Evolutionary conservation across 176 grass and related monocot genomes (phyloP).

Genomic region (Oryza meyeriana): DNA sequence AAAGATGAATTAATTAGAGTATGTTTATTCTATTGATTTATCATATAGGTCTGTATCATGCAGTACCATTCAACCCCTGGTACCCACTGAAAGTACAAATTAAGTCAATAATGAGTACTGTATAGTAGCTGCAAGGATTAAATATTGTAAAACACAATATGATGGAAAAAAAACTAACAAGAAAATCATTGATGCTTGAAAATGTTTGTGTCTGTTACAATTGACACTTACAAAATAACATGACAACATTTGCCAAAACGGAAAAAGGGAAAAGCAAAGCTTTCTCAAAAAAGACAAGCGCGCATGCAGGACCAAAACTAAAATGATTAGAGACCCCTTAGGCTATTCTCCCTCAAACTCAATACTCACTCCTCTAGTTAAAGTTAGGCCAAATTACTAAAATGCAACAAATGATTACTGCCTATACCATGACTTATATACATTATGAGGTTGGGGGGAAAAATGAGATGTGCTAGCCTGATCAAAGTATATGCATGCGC

Average conservation of each 20-base stretch:
- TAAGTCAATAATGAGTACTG: background rate
- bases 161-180: background rate
- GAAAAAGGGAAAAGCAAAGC: slow-evolving; percentile 19
- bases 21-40: background rate
- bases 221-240: slow-evolving; percentile 28
- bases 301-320: background rate
- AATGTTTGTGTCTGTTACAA: slow-evolving; percentile 11
- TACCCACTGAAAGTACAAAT: background rate
- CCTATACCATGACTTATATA: slow-evolving; percentile 32
- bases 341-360: slow-evolving; percentile 16
- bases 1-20: background rate
- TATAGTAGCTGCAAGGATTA: background rate
- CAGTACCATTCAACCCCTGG: background rate
- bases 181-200: slow-evolving; percentile 13
- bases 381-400: slow-evolving; percentile 43
- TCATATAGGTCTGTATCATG: background rate
- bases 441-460: background rate
- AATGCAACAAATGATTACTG: slow-evolving; percentile 9
- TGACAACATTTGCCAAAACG: background rate
- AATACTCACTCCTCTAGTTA: slow-evolving; percentile 3
- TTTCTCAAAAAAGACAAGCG: slow-evolving; percentile 9
- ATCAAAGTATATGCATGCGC: background rate
- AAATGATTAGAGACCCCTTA: slow-evolving; percentile 18
- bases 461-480: slow-evolving; percentile 33
- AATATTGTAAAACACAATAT: background rate